Percentiles rank a stretch among this genome's conserved stretches.
These are phyloP conservation scores for Xylaria multiplex DNA, from an alignment of 2,329 filamentous ascomycete species.

Conservation along the genomic window DNA sequence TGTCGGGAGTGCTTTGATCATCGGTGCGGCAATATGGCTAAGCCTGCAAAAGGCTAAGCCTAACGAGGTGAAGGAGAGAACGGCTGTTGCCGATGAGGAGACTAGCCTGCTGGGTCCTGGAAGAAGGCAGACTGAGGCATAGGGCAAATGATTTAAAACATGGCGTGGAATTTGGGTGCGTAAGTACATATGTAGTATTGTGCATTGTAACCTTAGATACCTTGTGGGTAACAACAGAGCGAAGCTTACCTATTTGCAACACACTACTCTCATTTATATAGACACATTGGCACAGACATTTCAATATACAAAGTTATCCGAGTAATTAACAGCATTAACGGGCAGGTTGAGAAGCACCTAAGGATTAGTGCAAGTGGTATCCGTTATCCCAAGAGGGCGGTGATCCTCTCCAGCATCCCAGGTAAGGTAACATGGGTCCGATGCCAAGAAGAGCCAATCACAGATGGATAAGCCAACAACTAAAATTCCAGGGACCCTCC, in stretches of 20 bases:
- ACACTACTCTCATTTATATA: too few relatives aligned
- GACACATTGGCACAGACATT: too few relatives aligned
- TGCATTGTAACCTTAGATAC: too few relatives aligned
- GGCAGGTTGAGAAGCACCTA: too few relatives aligned
- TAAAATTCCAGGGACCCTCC: slow-evolving; percentile 22
- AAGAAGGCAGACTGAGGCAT: slow-evolving; percentile 22
- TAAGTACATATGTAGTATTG: neutral
- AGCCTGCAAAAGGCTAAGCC: slow-evolving; percentile 53
- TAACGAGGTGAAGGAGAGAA: slow-evolving; percentile 40
- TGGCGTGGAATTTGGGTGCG: neutral
- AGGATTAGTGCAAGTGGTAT: too few relatives aligned
- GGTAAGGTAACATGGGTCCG: neutral
- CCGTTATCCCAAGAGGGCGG: slow-evolving; percentile 1
- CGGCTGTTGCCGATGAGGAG: slow-evolving; percentile 50
- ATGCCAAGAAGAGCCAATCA: slow-evolving; percentile 20
- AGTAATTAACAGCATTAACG: too few relatives aligned
- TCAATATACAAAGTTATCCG: too few relatives aligned
- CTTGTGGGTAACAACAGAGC: too few relatives aligned
- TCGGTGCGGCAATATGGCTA: slow-evolving; percentile 55
- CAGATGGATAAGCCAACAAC: slow-evolving; percentile 28
- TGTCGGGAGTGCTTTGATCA: slow-evolving; percentile 54
- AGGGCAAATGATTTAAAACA: neutral
- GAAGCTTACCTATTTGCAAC: too few relatives aligned
- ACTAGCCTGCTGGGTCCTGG: slow-evolving; percentile 45
- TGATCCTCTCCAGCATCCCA: too few relatives aligned